Evolutionary conservation across 495 filamentous ascomycete genomes (phyloP).

Genomic region (Hypoxylon subgilvum): DNA sequence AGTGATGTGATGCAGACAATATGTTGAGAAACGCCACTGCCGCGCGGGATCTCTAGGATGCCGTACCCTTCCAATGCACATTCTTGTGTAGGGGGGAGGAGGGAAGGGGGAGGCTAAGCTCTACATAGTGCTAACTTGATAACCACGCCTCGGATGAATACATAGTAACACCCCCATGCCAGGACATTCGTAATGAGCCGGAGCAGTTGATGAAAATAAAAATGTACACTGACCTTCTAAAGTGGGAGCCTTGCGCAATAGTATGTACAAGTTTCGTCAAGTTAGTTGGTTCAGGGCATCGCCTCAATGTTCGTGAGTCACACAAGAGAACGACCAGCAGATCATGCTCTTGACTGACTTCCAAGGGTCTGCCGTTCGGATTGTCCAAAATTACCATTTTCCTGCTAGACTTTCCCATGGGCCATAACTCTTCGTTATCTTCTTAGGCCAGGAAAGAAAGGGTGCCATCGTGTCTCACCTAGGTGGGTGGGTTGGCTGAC

Average conservation of each 20-base stretch:
- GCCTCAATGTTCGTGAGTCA: constrained; percentile 37
- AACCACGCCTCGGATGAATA: constrained; percentile 8
- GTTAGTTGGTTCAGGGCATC: constrained; percentile 15
- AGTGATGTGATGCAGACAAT: background rate
- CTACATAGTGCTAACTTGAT: no score
- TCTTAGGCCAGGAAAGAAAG: constrained; percentile 17
- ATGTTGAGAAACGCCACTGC: constrained; percentile 22
- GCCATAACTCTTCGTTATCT: constrained; percentile 14
- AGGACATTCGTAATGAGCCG: background rate
- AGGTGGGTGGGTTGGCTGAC: constrained; percentile 45
- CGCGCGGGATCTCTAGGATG: background rate
- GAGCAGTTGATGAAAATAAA: background rate
- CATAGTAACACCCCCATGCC: no score
- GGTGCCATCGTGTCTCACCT: constrained; percentile 44
- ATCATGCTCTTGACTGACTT: constrained; percentile 37
- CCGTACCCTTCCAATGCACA: background rate
- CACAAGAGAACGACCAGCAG: constrained; percentile 8
- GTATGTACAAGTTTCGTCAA: constrained; percentile 3
- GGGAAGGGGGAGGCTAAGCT: no score
- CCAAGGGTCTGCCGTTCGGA: no score
- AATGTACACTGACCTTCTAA: constrained; percentile 6
- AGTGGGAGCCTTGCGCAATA: constrained; percentile 37
- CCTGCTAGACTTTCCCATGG: constrained; percentile 36
- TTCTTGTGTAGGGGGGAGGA: background rate
- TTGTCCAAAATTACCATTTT: constrained; percentile 28